These are phyloP conservation scores for Sesbania bispinosa DNA, from an alignment of 306 rosid genomes.

Conservation along the genomic window DNA sequence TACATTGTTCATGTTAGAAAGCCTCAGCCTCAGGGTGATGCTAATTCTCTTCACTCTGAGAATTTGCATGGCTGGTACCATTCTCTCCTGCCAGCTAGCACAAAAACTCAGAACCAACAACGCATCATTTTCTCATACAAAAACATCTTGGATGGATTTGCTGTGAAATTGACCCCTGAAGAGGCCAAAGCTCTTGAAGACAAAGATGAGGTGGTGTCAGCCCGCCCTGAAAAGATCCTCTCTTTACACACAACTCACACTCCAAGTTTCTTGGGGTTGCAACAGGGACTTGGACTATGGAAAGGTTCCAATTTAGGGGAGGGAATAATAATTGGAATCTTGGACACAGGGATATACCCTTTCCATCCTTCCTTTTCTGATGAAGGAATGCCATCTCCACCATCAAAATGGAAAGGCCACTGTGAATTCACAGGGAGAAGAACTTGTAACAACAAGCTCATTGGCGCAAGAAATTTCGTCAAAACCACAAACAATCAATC, in stretches of 20 bases:
- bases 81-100: conserved; percentile 43
- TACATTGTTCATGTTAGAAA: conserved; percentile 49
- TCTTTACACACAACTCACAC: conserved; percentile 63
- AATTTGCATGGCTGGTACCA: conserved; percentile 46
- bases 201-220: conserved; percentile 52
- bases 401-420: conserved; percentile 66
- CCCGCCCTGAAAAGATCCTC: conserved; percentile 30
- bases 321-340: conserved; percentile 65
- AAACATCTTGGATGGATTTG: conserved; percentile 49
- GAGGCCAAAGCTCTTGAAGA: conserved; percentile 46
- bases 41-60: conserved; percentile 16
- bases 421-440: conserved; percentile 49
- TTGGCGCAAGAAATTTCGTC: conserved; percentile 57
- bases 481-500: background rate
- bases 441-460: conserved; percentile 59
- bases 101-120: conserved; percentile 3
- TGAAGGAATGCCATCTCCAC: conserved; percentile 47
- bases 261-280: conserved; percentile 64
- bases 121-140: conserved; percentile 40
- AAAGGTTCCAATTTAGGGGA: conserved; percentile 40
- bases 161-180: conserved; percentile 47
- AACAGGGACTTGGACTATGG: conserved; percentile 46
- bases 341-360: conserved; percentile 61
- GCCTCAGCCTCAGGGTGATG: conserved; percentile 8
- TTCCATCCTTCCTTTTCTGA: conserved; percentile 56